These are phyloP conservation scores for Mucor racemosus DNA, from an alignment of 371 early-diverging fungal species.

Conservation along the genomic window DNA sequence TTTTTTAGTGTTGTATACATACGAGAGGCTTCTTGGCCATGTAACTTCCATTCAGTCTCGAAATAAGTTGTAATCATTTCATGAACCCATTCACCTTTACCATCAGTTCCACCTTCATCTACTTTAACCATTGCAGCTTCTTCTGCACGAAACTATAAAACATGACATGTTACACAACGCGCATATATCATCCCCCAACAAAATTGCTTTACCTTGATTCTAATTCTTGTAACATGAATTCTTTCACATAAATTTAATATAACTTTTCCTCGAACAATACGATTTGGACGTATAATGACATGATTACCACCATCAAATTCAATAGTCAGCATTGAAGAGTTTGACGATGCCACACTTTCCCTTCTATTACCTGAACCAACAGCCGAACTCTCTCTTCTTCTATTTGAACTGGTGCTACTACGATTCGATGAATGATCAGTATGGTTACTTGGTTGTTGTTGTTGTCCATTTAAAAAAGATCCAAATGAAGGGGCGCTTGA, in stretches of 20 bases:
- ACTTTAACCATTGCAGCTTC: conserved; percentile 52
- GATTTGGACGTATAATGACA: conserved; percentile 53
- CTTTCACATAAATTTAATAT: conserved; percentile 37
- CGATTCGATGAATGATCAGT: background rate
- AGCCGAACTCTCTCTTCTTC: background rate
- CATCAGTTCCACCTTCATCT: conserved; percentile 44
- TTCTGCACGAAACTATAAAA: conserved; percentile 51
- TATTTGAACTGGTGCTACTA: background rate
- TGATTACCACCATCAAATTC: conserved; percentile 57
- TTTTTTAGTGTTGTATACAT: background rate
- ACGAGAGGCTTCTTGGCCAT: conserved; percentile 52
- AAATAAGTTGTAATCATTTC: conserved; percentile 53
- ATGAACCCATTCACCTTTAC: conserved; percentile 48
- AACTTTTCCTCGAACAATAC: conserved; percentile 50
- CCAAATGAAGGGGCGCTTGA: conserved; percentile 36
- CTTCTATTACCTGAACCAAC: background rate
- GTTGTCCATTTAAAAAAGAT: conserved; percentile 3
- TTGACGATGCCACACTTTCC: background rate
- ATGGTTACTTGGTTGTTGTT: background rate
- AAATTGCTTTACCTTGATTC: conserved; percentile 40
- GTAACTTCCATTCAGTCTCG: conserved; percentile 51
- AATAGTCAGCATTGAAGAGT: conserved; percentile 19
- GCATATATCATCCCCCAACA: background rate
- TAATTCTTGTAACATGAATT: conserved; percentile 46
- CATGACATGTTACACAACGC: background rate